Conservation (phyloP, 495 filamentous ascomycete species). For the Immersiella caudata region DNA sequence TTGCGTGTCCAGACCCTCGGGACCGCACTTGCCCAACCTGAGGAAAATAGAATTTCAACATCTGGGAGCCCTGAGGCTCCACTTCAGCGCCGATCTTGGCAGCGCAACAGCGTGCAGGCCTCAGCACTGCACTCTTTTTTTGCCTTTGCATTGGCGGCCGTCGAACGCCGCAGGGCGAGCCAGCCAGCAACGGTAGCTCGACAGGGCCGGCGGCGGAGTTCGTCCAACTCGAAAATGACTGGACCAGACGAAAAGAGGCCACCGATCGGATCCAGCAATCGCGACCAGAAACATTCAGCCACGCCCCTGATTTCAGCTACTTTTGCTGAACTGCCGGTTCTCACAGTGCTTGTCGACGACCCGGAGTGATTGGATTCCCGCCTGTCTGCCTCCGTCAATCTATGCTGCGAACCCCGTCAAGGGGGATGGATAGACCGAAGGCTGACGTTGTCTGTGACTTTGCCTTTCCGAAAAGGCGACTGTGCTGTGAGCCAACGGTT, state of each 20-base stretch:
- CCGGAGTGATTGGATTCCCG: slow-evolving; percentile 17
- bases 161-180: slow-evolving; percentile 3
- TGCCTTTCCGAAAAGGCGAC: neutral
- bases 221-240: neutral
- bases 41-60: slow-evolving; percentile 19
- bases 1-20: slow-evolving; percentile 29
- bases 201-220: neutral
- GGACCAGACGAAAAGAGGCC: neutral
- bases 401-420: slow-evolving; percentile 1
- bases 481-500: neutral
- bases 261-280: slow-evolving; percentile 5
- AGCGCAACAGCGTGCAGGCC: slow-evolving; percentile 4
- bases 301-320: slow-evolving; percentile 18
- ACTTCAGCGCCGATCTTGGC: slow-evolving; percentile 10
- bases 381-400: neutral
- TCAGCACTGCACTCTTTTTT: slow-evolving; percentile 12
- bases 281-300: slow-evolving; percentile 3
- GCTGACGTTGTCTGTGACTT: slow-evolving; percentile 1
- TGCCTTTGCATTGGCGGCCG: slow-evolving; percentile 21
- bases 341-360: slow-evolving; percentile 21
- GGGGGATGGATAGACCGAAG: slow-evolving; percentile 3
- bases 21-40: slow-evolving; percentile 15
- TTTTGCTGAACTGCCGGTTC: neutral
- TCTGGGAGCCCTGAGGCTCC: slow-evolving; percentile 17
- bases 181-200: slow-evolving; percentile 6